Conservation (phyloP, 169 alveolate genomes). For the Eimeria acervulina region DNA sequence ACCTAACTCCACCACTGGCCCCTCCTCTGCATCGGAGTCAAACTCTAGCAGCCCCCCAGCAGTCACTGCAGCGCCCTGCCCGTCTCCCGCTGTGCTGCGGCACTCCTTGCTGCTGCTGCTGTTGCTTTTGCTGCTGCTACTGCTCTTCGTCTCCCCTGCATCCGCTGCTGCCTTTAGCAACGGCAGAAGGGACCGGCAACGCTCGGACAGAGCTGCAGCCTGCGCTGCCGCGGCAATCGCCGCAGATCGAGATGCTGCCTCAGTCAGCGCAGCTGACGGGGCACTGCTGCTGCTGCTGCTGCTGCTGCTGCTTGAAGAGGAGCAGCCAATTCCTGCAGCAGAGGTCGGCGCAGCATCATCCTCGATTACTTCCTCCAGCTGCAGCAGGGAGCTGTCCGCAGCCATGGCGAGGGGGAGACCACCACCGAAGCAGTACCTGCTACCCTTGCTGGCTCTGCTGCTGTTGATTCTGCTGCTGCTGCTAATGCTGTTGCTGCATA, state of each 20-base stretch:
- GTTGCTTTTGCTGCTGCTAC: conserved; percentile 18
- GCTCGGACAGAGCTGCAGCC: conserved; percentile 27
- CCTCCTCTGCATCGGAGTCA: conserved; percentile 28
- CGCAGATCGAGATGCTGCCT: conserved; percentile 25
- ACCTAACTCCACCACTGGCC: conserved; percentile 51
- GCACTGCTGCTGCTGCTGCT: conserved; percentile 42
- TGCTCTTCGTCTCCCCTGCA: background rate
- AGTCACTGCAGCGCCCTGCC: too few relatives aligned
- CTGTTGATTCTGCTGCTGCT: background rate
- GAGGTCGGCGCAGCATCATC: background rate
- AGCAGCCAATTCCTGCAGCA: background rate
- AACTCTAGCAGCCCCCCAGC: background rate
- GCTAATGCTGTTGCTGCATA: background rate
- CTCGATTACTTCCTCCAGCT: conserved; percentile 16
- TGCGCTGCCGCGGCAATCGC: conserved; percentile 38
- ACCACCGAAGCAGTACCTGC: background rate
- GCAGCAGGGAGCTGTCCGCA: conserved; percentile 47
- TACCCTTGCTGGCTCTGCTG: background rate
- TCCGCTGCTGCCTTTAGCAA: conserved; percentile 9
- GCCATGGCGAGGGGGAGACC: background rate
- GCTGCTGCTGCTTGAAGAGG: background rate
- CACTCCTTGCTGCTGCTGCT: conserved; percentile 32
- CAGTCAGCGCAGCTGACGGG: background rate
- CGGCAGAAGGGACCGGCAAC: conserved; percentile 42
- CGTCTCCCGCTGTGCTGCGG: background rate